Evolutionary conservation across 2,329 filamentous ascomycete genomes (phyloP).

Genomic region (Aspergillus quadricinctus): DNA sequence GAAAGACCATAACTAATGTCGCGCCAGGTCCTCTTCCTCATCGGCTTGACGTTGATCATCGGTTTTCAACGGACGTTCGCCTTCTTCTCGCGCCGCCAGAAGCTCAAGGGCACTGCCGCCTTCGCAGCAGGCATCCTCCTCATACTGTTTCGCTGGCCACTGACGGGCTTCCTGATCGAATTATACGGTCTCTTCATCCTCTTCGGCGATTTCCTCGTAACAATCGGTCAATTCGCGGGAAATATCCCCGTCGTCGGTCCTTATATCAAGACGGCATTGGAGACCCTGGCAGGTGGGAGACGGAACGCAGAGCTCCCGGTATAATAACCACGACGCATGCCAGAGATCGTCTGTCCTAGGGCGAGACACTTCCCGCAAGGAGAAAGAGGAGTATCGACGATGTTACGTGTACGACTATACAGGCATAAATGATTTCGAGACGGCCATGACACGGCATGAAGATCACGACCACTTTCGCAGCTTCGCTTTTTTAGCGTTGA

Average conservation of each 20-base stretch:
- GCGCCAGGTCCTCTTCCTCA: slow-evolving; percentile 86
- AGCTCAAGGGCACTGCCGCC: slow-evolving; percentile 83
- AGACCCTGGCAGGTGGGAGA: slow-evolving; percentile 64
- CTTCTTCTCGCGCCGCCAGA: slow-evolving; percentile 93
- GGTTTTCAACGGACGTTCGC: slow-evolving; percentile 82
- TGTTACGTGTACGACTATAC: slow-evolving; percentile 8
- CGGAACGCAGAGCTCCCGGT: slow-evolving; percentile 65
- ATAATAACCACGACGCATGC: slow-evolving; percentile 6
- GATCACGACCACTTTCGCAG: neutral
- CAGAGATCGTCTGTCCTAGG: neutral
- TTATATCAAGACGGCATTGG: slow-evolving; percentile 71
- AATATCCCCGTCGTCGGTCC: slow-evolving; percentile 82
- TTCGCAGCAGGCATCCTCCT: slow-evolving; percentile 79
- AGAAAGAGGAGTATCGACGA: neutral
- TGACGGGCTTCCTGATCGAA: slow-evolving; percentile 87
- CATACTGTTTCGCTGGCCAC: slow-evolving; percentile 84
- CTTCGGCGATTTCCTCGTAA: slow-evolving; percentile 94
- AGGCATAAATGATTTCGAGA: neutral
- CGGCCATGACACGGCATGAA: neutral
- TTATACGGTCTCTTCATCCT: slow-evolving; percentile 88
- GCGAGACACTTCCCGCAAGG: neutral
- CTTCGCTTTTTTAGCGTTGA: neutral
- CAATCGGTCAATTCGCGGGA: slow-evolving; percentile 81
- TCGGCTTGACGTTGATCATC: slow-evolving; percentile 94
- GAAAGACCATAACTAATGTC: slow-evolving; percentile 4